Evolutionary conservation across 2,329 filamentous ascomycete species (phyloP).

Genomic region (Xylariaceae sp.): DNA sequence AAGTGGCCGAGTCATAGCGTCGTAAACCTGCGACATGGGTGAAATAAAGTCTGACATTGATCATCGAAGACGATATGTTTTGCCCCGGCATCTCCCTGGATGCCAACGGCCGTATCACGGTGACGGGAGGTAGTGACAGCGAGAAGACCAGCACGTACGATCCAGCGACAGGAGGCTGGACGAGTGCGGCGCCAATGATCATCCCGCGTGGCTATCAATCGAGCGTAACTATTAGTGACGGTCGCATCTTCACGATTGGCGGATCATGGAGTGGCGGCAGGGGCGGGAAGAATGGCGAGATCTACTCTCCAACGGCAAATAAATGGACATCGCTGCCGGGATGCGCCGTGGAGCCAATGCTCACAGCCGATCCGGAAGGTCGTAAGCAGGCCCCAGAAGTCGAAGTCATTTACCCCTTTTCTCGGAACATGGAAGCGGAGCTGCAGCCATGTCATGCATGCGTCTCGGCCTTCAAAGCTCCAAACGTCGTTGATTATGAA

Average conservation of each 20-base stretch:
- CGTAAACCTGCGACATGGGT: not conserved
- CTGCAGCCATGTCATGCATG: not conserved
- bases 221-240: slow-evolving; percentile 45
- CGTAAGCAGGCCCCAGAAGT: not conserved
- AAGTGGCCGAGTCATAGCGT: slow-evolving; percentile 1
- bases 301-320: slow-evolving; percentile 43
- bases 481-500: not conserved
- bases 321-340: slow-evolving; percentile 43
- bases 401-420: not conserved
- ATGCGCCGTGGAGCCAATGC: slow-evolving; percentile 42
- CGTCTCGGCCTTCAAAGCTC: not conserved
- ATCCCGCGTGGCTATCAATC: slow-evolving; percentile 50
- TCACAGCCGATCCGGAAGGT: slow-evolving; percentile 43
- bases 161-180: slow-evolving; percentile 36
- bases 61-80: slow-evolving; percentile 43
- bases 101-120: slow-evolving; percentile 43
- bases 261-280: slow-evolving; percentile 49
- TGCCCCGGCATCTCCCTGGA: slow-evolving; percentile 51
- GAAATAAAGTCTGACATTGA: slow-evolving; percentile 22
- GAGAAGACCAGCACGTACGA: slow-evolving; percentile 46
- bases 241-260: slow-evolving; percentile 53
- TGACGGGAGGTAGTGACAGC: slow-evolving; percentile 50
- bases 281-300: slow-evolving; percentile 51
- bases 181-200: slow-evolving; percentile 38
- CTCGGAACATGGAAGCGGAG: not conserved